Evolutionary conservation across 495 filamentous ascomycete species (phyloP).

Genomic region (Tuber magnatum): DNA sequence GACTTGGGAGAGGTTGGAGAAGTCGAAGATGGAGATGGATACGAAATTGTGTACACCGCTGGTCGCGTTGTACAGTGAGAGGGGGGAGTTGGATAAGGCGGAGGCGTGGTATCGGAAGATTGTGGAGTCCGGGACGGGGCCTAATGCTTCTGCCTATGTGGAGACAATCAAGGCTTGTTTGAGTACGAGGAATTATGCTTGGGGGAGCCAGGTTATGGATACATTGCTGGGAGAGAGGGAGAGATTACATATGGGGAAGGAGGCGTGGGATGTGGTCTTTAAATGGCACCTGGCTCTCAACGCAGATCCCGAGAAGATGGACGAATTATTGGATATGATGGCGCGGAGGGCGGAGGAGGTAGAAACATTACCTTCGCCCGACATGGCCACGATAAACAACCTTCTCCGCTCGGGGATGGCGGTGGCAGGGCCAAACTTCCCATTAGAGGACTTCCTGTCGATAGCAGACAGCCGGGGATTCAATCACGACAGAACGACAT

Average conservation of each 20-base stretch:
- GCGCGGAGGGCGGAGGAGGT: slow-evolving; percentile 39
- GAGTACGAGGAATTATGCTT: slow-evolving; percentile 54
- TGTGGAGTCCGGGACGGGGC: slow-evolving; percentile 43
- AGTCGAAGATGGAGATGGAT: slow-evolving; percentile 40
- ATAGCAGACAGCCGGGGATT: slow-evolving; percentile 59
- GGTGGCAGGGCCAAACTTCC: slow-evolving; percentile 41
- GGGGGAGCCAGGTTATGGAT: slow-evolving; percentile 58
- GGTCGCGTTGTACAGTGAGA: slow-evolving; percentile 48
- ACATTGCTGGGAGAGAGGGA: slow-evolving; percentile 48
- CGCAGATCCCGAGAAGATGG: slow-evolving; percentile 62
- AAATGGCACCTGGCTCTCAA: slow-evolving; percentile 66
- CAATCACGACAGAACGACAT: slow-evolving; percentile 56
- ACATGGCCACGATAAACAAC: slow-evolving; percentile 64
- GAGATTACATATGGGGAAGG: slow-evolving; percentile 54
- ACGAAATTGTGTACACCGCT: slow-evolving; percentile 47
- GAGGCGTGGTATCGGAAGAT: slow-evolving; percentile 61
- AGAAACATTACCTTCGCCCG: slow-evolving; percentile 43
- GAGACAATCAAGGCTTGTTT: slow-evolving; percentile 53
- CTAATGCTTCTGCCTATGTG: slow-evolving; percentile 47
- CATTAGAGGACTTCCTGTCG: slow-evolving; percentile 63
- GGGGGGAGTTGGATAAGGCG: slow-evolving; percentile 49
- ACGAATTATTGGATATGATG: slow-evolving; percentile 61
- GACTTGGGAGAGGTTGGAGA: slow-evolving; percentile 41
- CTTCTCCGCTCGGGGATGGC: slow-evolving; percentile 50
- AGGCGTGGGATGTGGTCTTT: slow-evolving; percentile 61